A percentile compares a stretch with the other conserved stretches of the same genome.
phyloP scores from a whole-genome alignment of 1,284 basidiomycete species.

The Microbotryum silenes-acaulis region DNA sequence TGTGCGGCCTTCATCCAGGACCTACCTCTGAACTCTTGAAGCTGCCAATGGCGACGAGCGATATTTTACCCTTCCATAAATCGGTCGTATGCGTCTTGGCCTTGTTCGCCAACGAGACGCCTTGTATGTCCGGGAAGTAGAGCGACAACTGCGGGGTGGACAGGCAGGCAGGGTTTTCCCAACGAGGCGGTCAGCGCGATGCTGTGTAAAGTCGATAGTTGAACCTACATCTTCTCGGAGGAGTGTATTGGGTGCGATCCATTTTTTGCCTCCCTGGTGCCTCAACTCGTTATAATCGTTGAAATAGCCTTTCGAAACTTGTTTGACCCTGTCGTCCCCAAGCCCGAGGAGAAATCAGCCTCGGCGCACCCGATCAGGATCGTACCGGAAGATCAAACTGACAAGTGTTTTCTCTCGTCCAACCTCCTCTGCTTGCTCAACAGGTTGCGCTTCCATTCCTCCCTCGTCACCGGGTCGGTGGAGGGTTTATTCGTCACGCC shows the following conservation, averaged over 20 bases:
- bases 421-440: conserved; percentile 63
- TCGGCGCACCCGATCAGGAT: no score
- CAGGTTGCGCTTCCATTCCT: conserved; percentile 61
- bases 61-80: conserved; percentile 66
- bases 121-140: conserved; percentile 83
- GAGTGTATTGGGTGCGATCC: conserved; percentile 81
- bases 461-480: conserved; percentile 50
- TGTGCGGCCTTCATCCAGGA: not conserved
- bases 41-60: conserved; percentile 68
- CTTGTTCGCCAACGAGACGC: conserved; percentile 52
- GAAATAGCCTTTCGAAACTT: conserved; percentile 83
- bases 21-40: conserved; percentile 77
- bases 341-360: no score
- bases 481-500: conserved; percentile 61
- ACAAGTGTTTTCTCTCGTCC: conserved; percentile 70
- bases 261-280: conserved; percentile 84
- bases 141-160: conserved; percentile 45
- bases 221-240: conserved; percentile 76
- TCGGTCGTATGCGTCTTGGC: conserved; percentile 66
- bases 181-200: not conserved
- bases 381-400: conserved; percentile 9
- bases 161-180: not conserved
- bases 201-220: not conserved
- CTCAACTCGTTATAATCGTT: conserved; percentile 76
- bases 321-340: conserved; percentile 57